A percentile compares a stretch with the other conserved stretches of the same genome.
phyloP scores from a whole-genome alignment of 495 filamentous ascomycete genomes.

The Chaetomium fimeti region DNA sequence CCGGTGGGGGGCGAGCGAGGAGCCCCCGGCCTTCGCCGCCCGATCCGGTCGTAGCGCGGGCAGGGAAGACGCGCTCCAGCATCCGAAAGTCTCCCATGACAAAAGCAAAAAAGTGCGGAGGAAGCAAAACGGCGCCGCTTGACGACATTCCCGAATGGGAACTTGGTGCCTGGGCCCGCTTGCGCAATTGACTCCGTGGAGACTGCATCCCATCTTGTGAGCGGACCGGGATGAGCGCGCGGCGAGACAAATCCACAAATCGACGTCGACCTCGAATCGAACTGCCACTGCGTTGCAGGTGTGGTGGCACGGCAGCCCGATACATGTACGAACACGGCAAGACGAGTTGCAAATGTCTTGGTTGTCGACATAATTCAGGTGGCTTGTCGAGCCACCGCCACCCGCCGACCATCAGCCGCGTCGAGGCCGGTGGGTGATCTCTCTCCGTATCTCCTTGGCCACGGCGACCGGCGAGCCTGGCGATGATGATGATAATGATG shows the following conservation, averaged over 20 bases:
- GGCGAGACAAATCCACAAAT: conserved; percentile 15
- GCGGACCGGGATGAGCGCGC: conserved; percentile 11
- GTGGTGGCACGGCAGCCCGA: conserved; percentile 30
- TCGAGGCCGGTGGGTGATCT: background rate
- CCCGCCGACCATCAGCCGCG: conserved; percentile 5
- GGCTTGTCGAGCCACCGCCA: background rate
- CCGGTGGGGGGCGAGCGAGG: conserved; percentile 8
- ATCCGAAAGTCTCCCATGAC: conserved; percentile 17
- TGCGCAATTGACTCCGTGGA: conserved; percentile 25
- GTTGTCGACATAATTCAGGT: background rate
- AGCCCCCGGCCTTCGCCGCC: conserved; percentile 20
- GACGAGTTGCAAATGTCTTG: background rate
- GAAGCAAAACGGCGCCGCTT: conserved; percentile 34
- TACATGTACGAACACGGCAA: conserved; percentile 18
- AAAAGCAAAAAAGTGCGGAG: conserved; percentile 32
- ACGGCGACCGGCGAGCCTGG: conserved; percentile 1
- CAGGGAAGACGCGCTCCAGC: conserved; percentile 23
- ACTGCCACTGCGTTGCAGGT: conserved; percentile 19
- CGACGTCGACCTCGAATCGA: conserved; percentile 15
- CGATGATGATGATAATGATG: background rate
- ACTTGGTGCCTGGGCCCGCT: conserved; percentile 30
- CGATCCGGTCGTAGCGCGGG: conserved; percentile 34
- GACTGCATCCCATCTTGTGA: conserved; percentile 22
- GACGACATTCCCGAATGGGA: conserved; percentile 40
- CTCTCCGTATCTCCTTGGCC: background rate